Conservation (phyloP, 2,329 filamentous ascomycete genomes). For the Penicillium sp. region DNA sequence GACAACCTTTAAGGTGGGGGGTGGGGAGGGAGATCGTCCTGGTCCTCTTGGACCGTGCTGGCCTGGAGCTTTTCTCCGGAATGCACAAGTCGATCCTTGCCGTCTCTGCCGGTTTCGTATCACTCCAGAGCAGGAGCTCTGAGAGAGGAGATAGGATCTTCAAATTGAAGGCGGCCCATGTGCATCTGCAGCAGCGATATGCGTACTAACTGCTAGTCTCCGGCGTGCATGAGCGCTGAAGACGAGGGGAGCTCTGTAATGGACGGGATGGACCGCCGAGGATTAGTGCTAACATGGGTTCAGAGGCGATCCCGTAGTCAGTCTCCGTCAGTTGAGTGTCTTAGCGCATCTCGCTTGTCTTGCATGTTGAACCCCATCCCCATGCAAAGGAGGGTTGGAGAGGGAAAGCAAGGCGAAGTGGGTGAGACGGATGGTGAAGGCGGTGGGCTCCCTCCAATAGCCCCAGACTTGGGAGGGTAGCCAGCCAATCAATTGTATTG, state of each 20-base stretch:
- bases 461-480: constrained; percentile 16
- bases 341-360: constrained; percentile 12
- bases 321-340: not conserved
- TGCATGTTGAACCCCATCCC: not conserved
- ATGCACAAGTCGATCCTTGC: constrained; percentile 12
- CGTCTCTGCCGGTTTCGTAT: not conserved
- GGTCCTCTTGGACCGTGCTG: constrained; percentile 12
- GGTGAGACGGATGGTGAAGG: constrained; percentile 10
- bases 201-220: constrained; percentile 14
- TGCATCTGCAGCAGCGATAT: constrained; percentile 8
- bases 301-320: not conserved
- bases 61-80: constrained; percentile 7
- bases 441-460: constrained; percentile 26
- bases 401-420: constrained; percentile 7
- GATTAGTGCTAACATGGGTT: not conserved
- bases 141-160: constrained; percentile 12
- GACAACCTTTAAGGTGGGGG: constrained; percentile 4
- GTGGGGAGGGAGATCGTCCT: not conserved
- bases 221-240: constrained; percentile 8
- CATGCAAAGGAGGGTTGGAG: not conserved
- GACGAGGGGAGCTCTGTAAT: not conserved
- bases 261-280: constrained; percentile 7
- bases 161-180: constrained; percentile 2
- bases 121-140: not conserved
- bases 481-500: constrained; percentile 26